These are phyloP conservation scores for Salpingoeca rosetta DNA, from an alignment of 78 protist species.

Conservation along the genomic window DNA sequence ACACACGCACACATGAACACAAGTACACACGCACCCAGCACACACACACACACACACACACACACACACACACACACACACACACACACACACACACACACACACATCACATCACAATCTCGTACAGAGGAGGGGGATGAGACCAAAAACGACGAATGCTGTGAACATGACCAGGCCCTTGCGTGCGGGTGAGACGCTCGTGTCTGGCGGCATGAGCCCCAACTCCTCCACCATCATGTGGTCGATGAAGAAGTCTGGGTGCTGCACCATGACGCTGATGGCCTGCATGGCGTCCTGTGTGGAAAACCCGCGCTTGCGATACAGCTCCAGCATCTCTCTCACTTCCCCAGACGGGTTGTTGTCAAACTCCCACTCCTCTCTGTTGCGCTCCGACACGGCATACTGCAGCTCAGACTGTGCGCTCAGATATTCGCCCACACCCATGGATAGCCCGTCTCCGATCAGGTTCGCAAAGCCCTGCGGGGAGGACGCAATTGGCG, in stretches of 20 bases:
- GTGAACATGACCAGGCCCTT: not conserved
- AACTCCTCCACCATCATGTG: constrained; percentile 42
- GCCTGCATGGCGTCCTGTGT: constrained; percentile 31
- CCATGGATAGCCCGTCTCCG: constrained; percentile 75
- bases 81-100: constrained; percentile 21
- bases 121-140: constrained; percentile 5
- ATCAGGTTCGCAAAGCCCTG: constrained; percentile 61
- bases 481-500: not conserved
- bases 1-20: not conserved
- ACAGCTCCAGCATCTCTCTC: constrained; percentile 42
- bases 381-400: constrained; percentile 28
- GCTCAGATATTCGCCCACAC: constrained; percentile 64
- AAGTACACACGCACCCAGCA: not conserved
- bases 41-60: not conserved
- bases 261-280: not conserved
- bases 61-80: not conserved
- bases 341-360: constrained; percentile 38
- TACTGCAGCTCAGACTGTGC: constrained; percentile 55
- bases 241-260: constrained; percentile 6
- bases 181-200: not conserved
- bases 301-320: constrained; percentile 38
- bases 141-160: constrained; percentile 18
- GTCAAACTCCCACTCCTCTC: constrained; percentile 45
- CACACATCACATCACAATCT: not conserved
- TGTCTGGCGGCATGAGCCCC: constrained; percentile 24